These are phyloP conservation scores for Parietichytrium sp. DNA, from an alignment of 108 stramenopile genomes.

Conservation along the genomic window DNA sequence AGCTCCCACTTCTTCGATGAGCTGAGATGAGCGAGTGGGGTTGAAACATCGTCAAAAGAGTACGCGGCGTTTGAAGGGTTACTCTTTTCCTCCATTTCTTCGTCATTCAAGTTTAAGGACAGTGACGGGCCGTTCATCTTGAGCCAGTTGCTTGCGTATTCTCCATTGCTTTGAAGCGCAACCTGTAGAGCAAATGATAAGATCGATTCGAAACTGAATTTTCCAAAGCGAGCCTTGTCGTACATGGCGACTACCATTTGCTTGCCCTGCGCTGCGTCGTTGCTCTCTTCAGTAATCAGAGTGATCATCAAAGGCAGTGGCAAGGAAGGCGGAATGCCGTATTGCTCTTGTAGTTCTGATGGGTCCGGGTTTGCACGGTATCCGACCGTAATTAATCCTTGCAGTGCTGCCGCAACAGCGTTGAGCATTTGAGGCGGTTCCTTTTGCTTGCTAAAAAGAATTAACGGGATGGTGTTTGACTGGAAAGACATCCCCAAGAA, in stretches of 20 bases:
- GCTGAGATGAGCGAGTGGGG: background rate
- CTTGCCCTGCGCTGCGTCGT: background rate
- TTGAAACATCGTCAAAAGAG: background rate
- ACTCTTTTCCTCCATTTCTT: no score
- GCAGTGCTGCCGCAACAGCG: background rate
- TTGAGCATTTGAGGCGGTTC: constrained; percentile 10
- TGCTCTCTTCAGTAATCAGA: background rate
- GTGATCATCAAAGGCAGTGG: background rate
- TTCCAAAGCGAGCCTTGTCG: background rate
- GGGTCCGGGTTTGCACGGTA: constrained; percentile 17
- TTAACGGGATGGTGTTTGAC: background rate
- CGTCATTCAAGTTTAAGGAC: background rate
- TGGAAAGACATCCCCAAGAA: background rate
- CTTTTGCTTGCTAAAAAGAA: background rate
- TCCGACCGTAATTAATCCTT: background rate
- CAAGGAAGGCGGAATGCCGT: background rate
- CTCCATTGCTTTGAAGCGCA: background rate
- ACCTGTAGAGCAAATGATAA: background rate
- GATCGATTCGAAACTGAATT: background rate
- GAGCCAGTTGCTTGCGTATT: background rate
- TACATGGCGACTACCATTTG: background rate
- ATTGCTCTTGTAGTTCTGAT: background rate
- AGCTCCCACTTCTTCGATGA: background rate
- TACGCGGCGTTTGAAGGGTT: no score
- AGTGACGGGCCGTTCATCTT: background rate